A percentile compares a stretch with the other conserved stretches of the same genome.
phyloP scores from a whole-genome alignment of 257 asterid genomes.

The Capsicum pubescens region DNA sequence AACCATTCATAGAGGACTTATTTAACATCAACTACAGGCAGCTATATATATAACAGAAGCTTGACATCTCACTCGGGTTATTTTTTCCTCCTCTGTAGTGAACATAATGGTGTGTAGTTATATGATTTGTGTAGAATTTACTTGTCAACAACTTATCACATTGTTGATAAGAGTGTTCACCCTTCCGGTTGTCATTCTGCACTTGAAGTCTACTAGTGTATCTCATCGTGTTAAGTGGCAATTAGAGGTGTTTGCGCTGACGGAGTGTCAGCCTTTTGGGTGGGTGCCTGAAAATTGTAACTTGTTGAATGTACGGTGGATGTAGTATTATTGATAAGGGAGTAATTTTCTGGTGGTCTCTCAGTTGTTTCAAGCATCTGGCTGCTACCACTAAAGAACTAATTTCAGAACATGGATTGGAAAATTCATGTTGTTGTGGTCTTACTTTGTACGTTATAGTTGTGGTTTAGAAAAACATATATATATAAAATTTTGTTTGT shows the following conservation, averaged over 20 bases:
- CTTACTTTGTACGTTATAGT: conserved; percentile 32
- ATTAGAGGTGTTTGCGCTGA: not conserved
- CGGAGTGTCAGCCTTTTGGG: not conserved
- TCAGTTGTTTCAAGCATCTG: not conserved
- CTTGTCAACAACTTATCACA: not conserved
- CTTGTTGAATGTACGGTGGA: not conserved
- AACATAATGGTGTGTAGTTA: conserved; percentile 32
- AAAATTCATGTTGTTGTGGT: conserved; percentile 22
- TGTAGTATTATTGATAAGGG: not conserved
- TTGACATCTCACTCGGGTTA: conserved; percentile 32
- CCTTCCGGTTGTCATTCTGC: not conserved
- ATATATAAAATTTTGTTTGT: conserved; percentile 19
- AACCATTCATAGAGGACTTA: conserved; percentile 23
- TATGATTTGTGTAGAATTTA: conserved; percentile 19
- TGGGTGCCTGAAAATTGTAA: conserved; percentile 7
- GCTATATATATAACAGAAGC: conserved; percentile 32
- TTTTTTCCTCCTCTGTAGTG: conserved; percentile 1
- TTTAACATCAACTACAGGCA: conserved; percentile 27
- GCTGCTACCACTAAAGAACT: conserved; percentile 7
- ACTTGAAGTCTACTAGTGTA: not conserved
- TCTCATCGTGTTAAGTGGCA: not conserved
- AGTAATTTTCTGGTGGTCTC: conserved; percentile 11
- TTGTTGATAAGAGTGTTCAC: conserved; percentile 12
- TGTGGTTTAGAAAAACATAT: conserved; percentile 28
- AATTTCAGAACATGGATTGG: conserved; percentile 32